Percentiles rank a stretch among this genome's conserved stretches.
These are phyloP conservation scores for Arthroderma uncinatum DNA, from an alignment of 2,329 filamentous ascomycete genomes.

Conservation along the genomic window DNA sequence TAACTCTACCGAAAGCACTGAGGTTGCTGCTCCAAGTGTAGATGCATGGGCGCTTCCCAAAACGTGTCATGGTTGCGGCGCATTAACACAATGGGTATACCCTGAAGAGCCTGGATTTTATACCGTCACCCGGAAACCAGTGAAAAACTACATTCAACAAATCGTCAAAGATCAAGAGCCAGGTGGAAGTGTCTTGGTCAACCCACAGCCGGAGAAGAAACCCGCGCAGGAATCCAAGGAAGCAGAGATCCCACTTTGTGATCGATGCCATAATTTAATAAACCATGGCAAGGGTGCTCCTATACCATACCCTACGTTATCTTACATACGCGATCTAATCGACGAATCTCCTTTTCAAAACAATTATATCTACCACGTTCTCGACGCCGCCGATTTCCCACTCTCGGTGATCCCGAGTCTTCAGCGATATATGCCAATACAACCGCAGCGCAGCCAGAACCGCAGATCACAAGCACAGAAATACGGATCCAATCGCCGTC, in stretches of 20 bases:
- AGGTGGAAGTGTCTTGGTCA: background rate
- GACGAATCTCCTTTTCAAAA: slow-evolving; percentile 77
- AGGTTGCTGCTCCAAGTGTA: background rate
- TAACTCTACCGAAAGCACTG: background rate
- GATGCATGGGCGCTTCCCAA: slow-evolving; percentile 31
- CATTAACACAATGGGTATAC: slow-evolving; percentile 46
- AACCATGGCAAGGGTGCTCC: slow-evolving; percentile 62
- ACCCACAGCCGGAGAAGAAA: background rate
- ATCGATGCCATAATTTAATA: slow-evolving; percentile 71
- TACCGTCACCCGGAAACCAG: slow-evolving; percentile 38
- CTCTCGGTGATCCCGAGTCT: slow-evolving; percentile 80
- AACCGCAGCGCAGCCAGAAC: slow-evolving; percentile 67
- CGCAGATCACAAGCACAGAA: slow-evolving; percentile 58
- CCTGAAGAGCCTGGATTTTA: slow-evolving; percentile 49
- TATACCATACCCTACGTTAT: slow-evolving; percentile 69
- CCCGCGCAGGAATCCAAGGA: background rate
- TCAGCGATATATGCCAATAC: slow-evolving; percentile 56
- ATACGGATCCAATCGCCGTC: slow-evolving; percentile 56
- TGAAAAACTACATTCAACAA: slow-evolving; percentile 27
- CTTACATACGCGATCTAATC: slow-evolving; percentile 72
- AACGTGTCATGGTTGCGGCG: slow-evolving; percentile 53
- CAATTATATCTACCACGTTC: slow-evolving; percentile 89
- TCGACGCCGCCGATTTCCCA: slow-evolving; percentile 94
- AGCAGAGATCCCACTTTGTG: slow-evolving; percentile 53
- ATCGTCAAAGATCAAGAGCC: background rate